Evolutionary conservation across 768 basidiomycete genomes (phyloP).

Genomic region (Termitomyces sp.): DNA sequence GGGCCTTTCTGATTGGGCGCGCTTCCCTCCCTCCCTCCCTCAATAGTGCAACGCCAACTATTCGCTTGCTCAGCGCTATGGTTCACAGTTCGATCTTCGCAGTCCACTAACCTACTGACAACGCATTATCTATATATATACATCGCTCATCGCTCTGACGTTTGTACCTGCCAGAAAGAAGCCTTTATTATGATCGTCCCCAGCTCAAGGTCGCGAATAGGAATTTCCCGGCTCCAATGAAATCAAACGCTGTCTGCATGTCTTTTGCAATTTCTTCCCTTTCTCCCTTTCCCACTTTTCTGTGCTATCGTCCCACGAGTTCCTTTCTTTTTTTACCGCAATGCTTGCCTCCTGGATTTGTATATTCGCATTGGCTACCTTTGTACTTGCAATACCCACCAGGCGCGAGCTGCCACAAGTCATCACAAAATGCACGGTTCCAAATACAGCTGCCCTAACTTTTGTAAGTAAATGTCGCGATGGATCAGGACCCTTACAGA

Average conservation of each 20-base stretch:
- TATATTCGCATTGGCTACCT: constrained; percentile 13
- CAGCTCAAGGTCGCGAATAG: background rate
- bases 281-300: background rate
- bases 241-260: background rate
- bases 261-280: background rate
- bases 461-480: constrained; percentile 27
- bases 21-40: background rate
- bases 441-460: constrained; percentile 38
- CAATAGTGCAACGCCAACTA: too few species aligned
- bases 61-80: background rate
- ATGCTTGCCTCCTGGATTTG: constrained; percentile 18
- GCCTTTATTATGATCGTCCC: background rate
- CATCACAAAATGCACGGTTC: constrained; percentile 30
- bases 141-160: background rate
- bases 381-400: constrained; percentile 19
- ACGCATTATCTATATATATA: background rate
- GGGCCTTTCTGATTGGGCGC: background rate
- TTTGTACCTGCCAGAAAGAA: background rate
- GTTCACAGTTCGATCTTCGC: background rate
- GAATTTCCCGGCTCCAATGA: background rate
- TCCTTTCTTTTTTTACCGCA: background rate
- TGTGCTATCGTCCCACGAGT: background rate
- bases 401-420: constrained; percentile 27
- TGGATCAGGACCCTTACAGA: background rate
- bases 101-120: background rate